Evolutionary conservation across 768 basidiomycete genomes (phyloP).

Genomic region (Lentinula guzmanii): DNA sequence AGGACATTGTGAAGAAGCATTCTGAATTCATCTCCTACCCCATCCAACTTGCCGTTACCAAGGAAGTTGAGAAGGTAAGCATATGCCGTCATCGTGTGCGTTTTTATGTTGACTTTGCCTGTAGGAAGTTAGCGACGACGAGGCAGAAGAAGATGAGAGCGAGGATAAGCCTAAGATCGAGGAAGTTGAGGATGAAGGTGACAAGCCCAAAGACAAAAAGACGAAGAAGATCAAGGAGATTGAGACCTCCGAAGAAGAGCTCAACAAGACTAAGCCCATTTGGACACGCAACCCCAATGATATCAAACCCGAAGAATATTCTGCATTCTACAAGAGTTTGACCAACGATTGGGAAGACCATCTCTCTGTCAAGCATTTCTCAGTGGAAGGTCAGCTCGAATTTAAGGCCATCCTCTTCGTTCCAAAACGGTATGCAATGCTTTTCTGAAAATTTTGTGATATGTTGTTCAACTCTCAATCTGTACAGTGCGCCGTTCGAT

Average conservation of each 20-base stretch:
- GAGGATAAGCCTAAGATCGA: slow-evolving; percentile 75
- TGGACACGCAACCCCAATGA: slow-evolving; percentile 99
- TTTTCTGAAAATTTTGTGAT: neutral
- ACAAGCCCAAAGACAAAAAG: slow-evolving; percentile 87
- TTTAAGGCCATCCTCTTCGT: slow-evolving; percentile 99
- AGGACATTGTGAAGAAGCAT: slow-evolving; percentile 99
- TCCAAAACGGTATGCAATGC: slow-evolving; percentile 75
- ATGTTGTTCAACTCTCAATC: neutral
- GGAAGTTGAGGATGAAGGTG: slow-evolving; percentile 78
- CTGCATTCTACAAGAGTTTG: slow-evolving; percentile 97
- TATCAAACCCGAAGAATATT: slow-evolving; percentile 91
- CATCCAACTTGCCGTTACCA: slow-evolving; percentile 96
- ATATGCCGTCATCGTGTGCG: neutral
- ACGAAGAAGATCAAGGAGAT: slow-evolving; percentile 91
- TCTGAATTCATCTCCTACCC: slow-evolving; percentile 99
- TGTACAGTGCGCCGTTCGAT: slow-evolving; percentile 87
- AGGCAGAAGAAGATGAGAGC: slow-evolving; percentile 66
- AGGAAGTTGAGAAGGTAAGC: slow-evolving; percentile 97
- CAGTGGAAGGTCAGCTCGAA: slow-evolving; percentile 99
- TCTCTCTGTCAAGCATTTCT: slow-evolving; percentile 99
- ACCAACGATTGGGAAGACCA: slow-evolving; percentile 99
- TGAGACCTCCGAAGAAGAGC: slow-evolving; percentile 88
- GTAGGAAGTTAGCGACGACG: slow-evolving; percentile 84
- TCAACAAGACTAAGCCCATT: slow-evolving; percentile 99
- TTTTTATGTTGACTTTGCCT: slow-evolving; percentile 7